These are phyloP conservation scores for Musa acuminata DNA, from an alignment of 176 grass and related monocot genomes.

Conservation along the genomic window DNA sequence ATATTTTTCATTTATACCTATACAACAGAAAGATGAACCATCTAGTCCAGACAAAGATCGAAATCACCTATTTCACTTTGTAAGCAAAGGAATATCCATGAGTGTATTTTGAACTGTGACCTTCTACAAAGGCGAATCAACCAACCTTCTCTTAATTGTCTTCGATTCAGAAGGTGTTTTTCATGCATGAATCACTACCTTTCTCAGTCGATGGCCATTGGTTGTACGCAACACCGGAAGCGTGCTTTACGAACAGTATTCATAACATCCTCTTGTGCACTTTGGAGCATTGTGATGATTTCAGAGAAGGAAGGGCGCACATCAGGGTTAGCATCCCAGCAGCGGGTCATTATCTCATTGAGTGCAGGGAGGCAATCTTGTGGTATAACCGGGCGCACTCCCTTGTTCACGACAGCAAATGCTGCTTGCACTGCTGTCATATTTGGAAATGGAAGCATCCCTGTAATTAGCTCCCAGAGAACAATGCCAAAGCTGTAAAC, in stretches of 20 bases:
- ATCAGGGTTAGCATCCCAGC: constrained; percentile 4
- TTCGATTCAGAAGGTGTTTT: not conserved
- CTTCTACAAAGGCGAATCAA: not conserved
- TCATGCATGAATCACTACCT: not conserved
- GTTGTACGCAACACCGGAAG: not conserved
- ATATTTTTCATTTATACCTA: not conserved
- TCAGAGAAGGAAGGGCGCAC: not conserved
- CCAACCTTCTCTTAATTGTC: not conserved
- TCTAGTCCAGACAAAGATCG: not conserved
- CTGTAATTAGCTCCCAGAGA: constrained; percentile 1
- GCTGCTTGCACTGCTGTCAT: not conserved
- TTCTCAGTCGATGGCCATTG: constrained; percentile 2
- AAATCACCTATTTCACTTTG: not conserved
- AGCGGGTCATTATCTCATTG: not conserved
- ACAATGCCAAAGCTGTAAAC: constrained; percentile 4
- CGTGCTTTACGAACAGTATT: not conserved
- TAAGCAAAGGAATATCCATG: not conserved
- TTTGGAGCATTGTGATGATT: not conserved
- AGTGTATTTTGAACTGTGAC: not conserved
- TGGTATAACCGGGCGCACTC: not conserved
- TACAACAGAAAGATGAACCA: not conserved
- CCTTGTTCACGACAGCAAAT: not conserved
- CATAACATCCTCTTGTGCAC: not conserved
- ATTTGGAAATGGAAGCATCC: constrained; percentile 1
- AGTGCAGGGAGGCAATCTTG: not conserved